Conservation (phyloP, 2,329 filamentous ascomycete species). For the Botryotinia calthae region DNA sequence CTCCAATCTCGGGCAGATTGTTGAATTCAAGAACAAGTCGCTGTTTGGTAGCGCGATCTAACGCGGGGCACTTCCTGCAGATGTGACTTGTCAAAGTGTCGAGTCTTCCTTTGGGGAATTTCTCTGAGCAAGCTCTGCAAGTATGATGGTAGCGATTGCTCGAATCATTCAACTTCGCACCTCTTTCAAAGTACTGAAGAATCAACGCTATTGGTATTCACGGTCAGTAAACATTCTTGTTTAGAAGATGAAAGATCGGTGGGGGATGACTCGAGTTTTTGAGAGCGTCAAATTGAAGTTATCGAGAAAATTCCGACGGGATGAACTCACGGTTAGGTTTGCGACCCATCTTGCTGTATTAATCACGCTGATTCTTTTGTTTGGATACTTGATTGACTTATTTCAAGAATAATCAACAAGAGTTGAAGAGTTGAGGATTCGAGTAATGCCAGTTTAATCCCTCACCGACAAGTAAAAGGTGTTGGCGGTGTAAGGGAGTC, state of each 20-base stretch:
- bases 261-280: slow-evolving; percentile 6
- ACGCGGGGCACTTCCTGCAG: slow-evolving; percentile 80
- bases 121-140: slow-evolving; percentile 83
- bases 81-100: slow-evolving; percentile 80
- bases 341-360: slow-evolving; percentile 27
- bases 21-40: slow-evolving; percentile 71
- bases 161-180: slow-evolving; percentile 80
- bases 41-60: slow-evolving; percentile 71
- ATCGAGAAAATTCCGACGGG: slow-evolving; percentile 13
- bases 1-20: slow-evolving; percentile 57
- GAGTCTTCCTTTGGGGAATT: slow-evolving; percentile 85
- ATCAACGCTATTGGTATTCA: slow-evolving; percentile 53
- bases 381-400: not conserved
- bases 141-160: slow-evolving; percentile 92
- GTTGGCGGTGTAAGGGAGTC: slow-evolving; percentile 12
- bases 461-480: slow-evolving; percentile 18
- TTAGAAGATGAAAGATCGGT: not conserved
- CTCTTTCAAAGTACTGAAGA: slow-evolving; percentile 83
- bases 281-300: not conserved
- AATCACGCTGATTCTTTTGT: not conserved
- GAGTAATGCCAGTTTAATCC: slow-evolving; percentile 18
- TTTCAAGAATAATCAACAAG: slow-evolving; percentile 11
- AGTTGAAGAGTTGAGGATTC: slow-evolving; percentile 14
- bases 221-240: slow-evolving; percentile 21
- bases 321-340: slow-evolving; percentile 32